Evolutionary conservation across 2,329 filamentous ascomycete species (phyloP).

Genomic region (Aaosphaeria arxii): DNA sequence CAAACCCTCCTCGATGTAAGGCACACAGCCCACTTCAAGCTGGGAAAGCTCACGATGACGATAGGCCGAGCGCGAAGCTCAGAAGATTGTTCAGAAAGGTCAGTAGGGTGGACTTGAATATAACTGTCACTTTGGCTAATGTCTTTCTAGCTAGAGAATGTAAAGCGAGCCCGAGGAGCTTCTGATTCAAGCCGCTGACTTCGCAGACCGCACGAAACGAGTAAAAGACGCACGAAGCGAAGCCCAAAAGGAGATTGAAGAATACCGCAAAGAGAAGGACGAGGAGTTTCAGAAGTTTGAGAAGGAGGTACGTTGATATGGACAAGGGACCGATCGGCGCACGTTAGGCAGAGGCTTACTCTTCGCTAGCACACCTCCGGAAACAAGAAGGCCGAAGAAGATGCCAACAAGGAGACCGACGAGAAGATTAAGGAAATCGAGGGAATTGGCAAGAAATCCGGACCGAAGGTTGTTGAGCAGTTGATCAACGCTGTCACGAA

Average conservation of each 20-base stretch:
- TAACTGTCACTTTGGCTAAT: not conserved
- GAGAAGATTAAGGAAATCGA: slow-evolving; percentile 79
- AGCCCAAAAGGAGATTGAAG: slow-evolving; percentile 96
- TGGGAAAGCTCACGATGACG: slow-evolving; percentile 36
- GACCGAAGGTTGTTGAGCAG: slow-evolving; percentile 76
- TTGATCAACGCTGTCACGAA: slow-evolving; percentile 82
- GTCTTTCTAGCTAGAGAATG: slow-evolving; percentile 73
- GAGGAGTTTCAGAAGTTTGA: slow-evolving; percentile 94
- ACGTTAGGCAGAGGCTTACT: slow-evolving; percentile 13
- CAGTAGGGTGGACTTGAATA: slow-evolving; percentile 3
- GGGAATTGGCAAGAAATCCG: slow-evolving; percentile 73
- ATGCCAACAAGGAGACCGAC: slow-evolving; percentile 78
- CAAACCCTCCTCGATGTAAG: slow-evolving; percentile 97
- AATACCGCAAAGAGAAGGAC: slow-evolving; percentile 86
- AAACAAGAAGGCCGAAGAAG: slow-evolving; percentile 70
- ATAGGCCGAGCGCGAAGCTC: slow-evolving; percentile 94
- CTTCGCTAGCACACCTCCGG: slow-evolving; percentile 76
- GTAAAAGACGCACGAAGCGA: slow-evolving; percentile 95
- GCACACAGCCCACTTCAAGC: slow-evolving; percentile 23
- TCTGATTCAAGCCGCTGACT: slow-evolving; percentile 11
- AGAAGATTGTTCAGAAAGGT: slow-evolving; percentile 99
- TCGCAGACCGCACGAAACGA: slow-evolving; percentile 83
- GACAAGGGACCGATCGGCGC: not conserved
- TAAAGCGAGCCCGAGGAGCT: slow-evolving; percentile 43
- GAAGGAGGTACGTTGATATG: slow-evolving; percentile 58